phyloP scores from a whole-genome alignment of 306 rosid genomes.

The Prunus mongolica region DNA sequence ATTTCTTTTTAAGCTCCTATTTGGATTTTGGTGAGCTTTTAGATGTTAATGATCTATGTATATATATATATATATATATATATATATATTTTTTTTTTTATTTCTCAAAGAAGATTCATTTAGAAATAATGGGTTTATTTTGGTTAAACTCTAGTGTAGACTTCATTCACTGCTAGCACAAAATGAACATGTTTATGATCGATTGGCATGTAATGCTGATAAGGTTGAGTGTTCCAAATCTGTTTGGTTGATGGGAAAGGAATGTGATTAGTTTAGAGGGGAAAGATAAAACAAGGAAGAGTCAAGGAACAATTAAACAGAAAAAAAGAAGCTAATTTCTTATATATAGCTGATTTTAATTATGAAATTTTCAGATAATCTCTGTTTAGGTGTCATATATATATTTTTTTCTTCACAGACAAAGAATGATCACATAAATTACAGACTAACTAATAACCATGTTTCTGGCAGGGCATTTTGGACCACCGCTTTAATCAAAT shows the following conservation, averaged over 20 bases:
- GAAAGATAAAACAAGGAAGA: not conserved
- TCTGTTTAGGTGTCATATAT: not conserved
- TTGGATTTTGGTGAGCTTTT: not conserved
- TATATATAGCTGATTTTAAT: not conserved
- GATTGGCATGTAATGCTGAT: not conserved
- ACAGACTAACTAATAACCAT: not conserved
- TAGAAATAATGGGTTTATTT: not conserved
- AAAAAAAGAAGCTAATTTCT: no score
- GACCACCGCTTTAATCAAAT: not conserved
- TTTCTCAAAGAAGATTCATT: not conserved
- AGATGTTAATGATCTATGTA: not conserved
- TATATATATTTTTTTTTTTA: not conserved
- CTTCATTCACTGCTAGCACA: not conserved
- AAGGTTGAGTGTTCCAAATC: not conserved
- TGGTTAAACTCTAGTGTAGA: not conserved
- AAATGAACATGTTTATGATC: no score
- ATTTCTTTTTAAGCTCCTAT: not conserved
- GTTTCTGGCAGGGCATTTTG: slow-evolving; percentile 8
- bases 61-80: not conserved
- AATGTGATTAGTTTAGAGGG: no score
- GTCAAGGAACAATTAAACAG: no score
- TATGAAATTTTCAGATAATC: not conserved
- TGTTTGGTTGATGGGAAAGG: not conserved
- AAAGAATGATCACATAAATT: not conserved
- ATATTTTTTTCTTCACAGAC: not conserved